Evolutionary conservation across 352 stramenopile species (phyloP), one percentile per base, ranked within the genome.

Genomic region (Phytophthora idaei): DNA sequence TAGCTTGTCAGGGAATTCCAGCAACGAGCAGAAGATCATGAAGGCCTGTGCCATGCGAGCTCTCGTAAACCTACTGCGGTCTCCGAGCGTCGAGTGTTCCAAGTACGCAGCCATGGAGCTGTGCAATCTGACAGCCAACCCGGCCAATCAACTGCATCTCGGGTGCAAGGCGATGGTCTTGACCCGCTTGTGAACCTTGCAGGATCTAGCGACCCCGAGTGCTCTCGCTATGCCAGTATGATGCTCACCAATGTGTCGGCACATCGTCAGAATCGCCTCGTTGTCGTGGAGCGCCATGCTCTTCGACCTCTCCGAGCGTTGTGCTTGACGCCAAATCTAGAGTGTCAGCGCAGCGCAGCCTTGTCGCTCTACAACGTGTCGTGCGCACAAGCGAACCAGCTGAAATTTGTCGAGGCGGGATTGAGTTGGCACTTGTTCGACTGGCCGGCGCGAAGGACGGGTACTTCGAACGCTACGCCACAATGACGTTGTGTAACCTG

Each of bases 331-430:
- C 74, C 84, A 25, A 88, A 91, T 46, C 77, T 98, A 14, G 93
- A 98, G 58, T 94, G 91, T 54, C 93, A 98, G 57, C 88, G 95
- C 53, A 96, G 90, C 28, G 90, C 89, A 9, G 90, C 92, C 4
- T 76, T 99, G 5, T 87, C 94, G 11, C 77, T 98, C 10, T 99
- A 98, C 85, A 99, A 99, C 57, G 82, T 99, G 4, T 98, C 93
- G 7, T 98, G 93, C 48, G 90, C 89, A 7, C 83, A 95, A 57
- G 69, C 71, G 6, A 99, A 98, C 62, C 95, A 98, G 68, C 60
- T 92, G 6, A 81, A 85, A 61, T 90, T 98, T 56, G 87, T 98
- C 5, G 85, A 97, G 21, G 83, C 90, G 15, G 85, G 94, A 83
- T 98, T n/a, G 85, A 95, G 34, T 70, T 89, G 1, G 85, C 90